Base-by-base conservation (phyloP, 1,284 basidiomycete species). In the Fistulinella cinereoalba region DNA sequence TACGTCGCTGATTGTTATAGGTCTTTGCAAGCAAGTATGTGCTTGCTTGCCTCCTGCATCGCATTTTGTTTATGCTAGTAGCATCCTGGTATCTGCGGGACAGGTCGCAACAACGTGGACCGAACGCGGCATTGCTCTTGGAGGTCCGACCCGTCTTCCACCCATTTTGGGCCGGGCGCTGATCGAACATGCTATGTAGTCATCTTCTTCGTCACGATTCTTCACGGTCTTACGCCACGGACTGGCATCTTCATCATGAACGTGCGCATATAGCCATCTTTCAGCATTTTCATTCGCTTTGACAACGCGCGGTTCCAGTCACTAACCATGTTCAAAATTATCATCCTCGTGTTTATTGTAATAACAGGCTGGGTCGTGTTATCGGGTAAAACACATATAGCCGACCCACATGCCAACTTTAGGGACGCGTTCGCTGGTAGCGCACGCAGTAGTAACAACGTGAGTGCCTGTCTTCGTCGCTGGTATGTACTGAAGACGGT, bases 91-190 rank as follows among this genome's bases (percentile, higher is more conserved):
- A 36, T 65, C 71, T 3, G 77, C 72, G 3, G 75, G 70, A 4
- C 60, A 69, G 18, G 55, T 56, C 0, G 69, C 71, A 0, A 66
- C 62, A 16, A 65, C 66, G 7, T 83, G 81, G 81, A 64, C 64
- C 1, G 71, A 73, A 9, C 74, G 80, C 42, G 79, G 78, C 0
- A 82, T 83, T 41, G 81, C 76, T 3, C 56, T 81, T 3, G 81
- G 66, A 65, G 77, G 76, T 77, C 38, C 2, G 65, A 55, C 24
- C 1, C 4, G 8, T 21, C 33, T 13, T 13, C 13, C 19, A 21
- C 3, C 22, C 1, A 9, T 34, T 12, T n/a, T n/a, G n/a, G n/a
- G 6, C 10, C 3, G 33, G 10, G 12, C 1, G 21, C 3, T 10
- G 2, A 11, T 36, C 6, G 22, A 43, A n/a, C 12, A 21, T 32